Conservation (phyloP, 768 basidiomycete species). For the Guyanaporus albipodus region DNA sequence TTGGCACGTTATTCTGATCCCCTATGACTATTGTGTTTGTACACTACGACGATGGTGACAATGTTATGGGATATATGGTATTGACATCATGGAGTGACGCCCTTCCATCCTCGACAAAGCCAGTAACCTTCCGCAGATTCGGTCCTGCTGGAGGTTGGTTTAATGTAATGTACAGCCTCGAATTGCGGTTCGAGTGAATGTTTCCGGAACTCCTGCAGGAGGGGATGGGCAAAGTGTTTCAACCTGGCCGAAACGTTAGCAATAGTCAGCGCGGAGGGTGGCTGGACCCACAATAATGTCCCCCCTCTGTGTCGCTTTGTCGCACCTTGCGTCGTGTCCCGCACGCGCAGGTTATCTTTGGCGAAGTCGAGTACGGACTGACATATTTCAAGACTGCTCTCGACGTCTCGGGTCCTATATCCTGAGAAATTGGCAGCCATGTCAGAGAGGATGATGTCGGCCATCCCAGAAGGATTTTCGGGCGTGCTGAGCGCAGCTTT, state of each 20-base stretch:
- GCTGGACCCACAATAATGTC: constrained; percentile 46
- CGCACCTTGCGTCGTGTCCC: constrained; percentile 38
- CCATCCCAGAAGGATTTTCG: constrained; percentile 40
- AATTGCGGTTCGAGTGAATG: constrained; percentile 62
- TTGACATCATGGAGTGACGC: neutral
- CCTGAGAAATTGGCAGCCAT: constrained; percentile 88
- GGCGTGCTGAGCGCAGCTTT: constrained; percentile 33
- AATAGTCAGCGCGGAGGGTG: neutral
- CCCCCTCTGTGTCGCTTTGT: constrained; percentile 39
- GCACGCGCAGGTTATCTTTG: constrained; percentile 46
- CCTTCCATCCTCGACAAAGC: constrained; percentile 73
- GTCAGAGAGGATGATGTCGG: constrained; percentile 83
- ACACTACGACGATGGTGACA: constrained; percentile 5
- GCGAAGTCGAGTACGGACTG: constrained; percentile 71
- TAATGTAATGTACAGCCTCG: constrained; percentile 59
- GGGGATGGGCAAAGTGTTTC: constrained; percentile 81
- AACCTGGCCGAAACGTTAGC: constrained; percentile 44
- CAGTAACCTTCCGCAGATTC: constrained; percentile 85
- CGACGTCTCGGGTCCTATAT: constrained; percentile 58
- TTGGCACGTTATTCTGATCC: neutral
- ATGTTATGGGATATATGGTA: neutral
- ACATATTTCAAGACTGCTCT: constrained; percentile 69
- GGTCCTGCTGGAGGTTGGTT: constrained; percentile 76
- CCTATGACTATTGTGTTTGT: constrained; percentile 18
- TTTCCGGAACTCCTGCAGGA: constrained; percentile 59